Conservation (phyloP, 306 rosid genomes). For the Lagenaria siceraria region DNA sequence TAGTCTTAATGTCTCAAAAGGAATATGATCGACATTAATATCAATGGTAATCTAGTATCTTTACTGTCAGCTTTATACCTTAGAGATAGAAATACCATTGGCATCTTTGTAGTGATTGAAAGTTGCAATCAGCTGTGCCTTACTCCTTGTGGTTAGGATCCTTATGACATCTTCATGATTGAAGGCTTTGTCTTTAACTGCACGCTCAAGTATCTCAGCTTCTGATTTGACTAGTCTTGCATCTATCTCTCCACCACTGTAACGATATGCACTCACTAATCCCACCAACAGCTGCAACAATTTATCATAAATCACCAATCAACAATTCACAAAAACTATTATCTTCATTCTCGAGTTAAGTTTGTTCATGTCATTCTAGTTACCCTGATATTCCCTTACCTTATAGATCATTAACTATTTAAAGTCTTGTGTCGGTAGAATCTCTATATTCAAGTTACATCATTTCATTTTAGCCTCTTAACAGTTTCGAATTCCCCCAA, state of each 20-base stretch:
- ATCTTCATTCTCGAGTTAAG: background rate
- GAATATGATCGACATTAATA: background rate
- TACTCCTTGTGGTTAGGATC: conserved; percentile 63
- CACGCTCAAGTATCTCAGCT: conserved; percentile 56
- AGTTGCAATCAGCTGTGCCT: conserved; percentile 53
- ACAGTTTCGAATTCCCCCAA: background rate
- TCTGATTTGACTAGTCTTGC: conserved; percentile 28
- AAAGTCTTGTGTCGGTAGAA: background rate
- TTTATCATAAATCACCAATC: background rate
- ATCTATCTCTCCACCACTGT: conserved; percentile 19
- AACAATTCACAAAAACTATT: background rate
- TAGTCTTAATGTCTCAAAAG: background rate
- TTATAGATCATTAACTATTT: background rate
- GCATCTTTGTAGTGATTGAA: conserved; percentile 65
- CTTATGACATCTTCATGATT: conserved; percentile 51
- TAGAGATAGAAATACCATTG: conserved; percentile 43
- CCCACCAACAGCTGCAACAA: conserved; percentile 24
- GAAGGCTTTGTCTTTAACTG: conserved; percentile 48
- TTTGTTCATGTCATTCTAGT: background rate
- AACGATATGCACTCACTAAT: conserved; percentile 25
- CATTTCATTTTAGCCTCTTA: background rate
- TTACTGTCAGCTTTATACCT: conserved; percentile 24
- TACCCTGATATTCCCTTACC: background rate
- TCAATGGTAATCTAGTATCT: background rate
- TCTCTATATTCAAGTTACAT: background rate